Evolutionary conservation across 768 basidiomycete genomes (phyloP).

Genomic region (Kwoniella pini): DNA sequence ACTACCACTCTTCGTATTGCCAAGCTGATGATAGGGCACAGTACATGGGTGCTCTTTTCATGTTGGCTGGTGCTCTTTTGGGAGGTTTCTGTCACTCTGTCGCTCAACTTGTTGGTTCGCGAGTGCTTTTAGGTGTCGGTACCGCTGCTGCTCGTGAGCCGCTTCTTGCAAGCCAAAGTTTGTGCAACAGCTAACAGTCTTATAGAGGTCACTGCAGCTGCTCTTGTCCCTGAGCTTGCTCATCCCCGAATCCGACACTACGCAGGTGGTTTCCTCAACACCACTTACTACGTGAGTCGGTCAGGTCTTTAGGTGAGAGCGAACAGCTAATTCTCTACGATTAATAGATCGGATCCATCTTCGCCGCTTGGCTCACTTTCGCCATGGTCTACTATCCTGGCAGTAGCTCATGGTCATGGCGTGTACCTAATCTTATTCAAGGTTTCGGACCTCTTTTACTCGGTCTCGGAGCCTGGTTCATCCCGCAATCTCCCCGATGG

Average conservation of each 20-base stretch:
- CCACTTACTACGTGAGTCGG: constrained; percentile 60
- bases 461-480: constrained; percentile 21
- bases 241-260: constrained; percentile 56
- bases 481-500: constrained; percentile 43
- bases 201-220: constrained; percentile 53
- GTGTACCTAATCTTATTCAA: constrained; percentile 30
- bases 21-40: constrained; percentile 4
- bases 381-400: constrained; percentile 32
- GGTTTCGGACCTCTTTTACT: constrained; percentile 30
- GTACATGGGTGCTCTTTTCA: constrained; percentile 30
- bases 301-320: not conserved
- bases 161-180: not conserved
- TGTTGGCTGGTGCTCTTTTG: constrained; percentile 26
- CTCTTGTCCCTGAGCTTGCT: constrained; percentile 78
- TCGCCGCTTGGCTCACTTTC: constrained; percentile 30
- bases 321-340: not conserved
- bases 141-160: constrained; percentile 66
- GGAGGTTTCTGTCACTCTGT: constrained; percentile 24
- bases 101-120: constrained; percentile 26
- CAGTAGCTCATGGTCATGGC: constrained; percentile 31
- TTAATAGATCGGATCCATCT: constrained; percentile 26
- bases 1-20: not conserved
- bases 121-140: constrained; percentile 33
- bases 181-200: not conserved
- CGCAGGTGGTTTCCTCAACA: constrained; percentile 27